Base-by-base conservation (phyloP, 2,329 filamentous ascomycete species). In the Escovopsis sp. region DNA sequence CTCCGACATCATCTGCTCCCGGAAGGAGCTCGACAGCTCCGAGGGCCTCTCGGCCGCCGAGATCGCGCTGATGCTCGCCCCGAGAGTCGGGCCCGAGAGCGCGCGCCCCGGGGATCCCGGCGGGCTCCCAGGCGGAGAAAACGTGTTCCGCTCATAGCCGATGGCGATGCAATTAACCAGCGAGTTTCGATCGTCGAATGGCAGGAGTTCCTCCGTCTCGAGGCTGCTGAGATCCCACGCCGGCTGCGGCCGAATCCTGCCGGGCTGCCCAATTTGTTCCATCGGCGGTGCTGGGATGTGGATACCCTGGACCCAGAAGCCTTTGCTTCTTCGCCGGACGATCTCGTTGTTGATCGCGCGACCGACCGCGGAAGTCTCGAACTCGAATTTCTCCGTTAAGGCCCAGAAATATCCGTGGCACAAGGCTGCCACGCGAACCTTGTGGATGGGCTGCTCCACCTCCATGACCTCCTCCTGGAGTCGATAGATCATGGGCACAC, bases 321-420 rank as follows among this genome's bases (percentile, higher is more conserved):
- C 68, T 49, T 81, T 78, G 46, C 67, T 75, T 49, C 76, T 78
- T 27, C 88, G 72, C 34, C 81, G 70, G 10, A 70, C 65, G 39
- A 94, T 80, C 53, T 94, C 87, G 38, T 72, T 75, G 36, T 79
- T 70, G 25, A 94, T 75, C 7, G 75, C 74, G 35, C 69, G 68
- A 7, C 84, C 86, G 14, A 82, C 67, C 0, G 67, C 63, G 0
- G 79, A 76, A 6, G 66, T 65, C 36, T 87, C 79, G 41, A 92
- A 78, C 31, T 82, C 72, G 42, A 94, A 87, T 37, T 73, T 77
- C 39, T 87, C 78, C 4, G 72, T 76, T 41, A 94, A 52, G 1
- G 74, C 71, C 79, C 82, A 88, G 39, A 94, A 76, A 55, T 94
- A 94, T 8, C 85, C 87, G 49, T 93, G 83, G 34, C 88, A 83